Evolutionary conservation across 768 basidiomycete genomes (phyloP).

Genomic region (Suillus decipiens): DNA sequence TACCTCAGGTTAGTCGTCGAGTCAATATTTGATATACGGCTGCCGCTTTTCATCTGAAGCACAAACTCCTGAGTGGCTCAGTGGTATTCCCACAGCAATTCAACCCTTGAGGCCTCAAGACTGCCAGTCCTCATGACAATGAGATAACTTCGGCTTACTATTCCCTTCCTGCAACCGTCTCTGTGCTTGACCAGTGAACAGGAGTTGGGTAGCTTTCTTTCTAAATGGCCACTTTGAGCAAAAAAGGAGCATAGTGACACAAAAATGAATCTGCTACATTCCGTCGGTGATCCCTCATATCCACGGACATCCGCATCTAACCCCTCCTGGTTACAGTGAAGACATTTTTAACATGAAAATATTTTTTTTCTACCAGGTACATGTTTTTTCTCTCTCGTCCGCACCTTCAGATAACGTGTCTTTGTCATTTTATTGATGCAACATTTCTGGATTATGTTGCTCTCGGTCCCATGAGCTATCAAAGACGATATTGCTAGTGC

Average conservation of each 20-base stretch:
- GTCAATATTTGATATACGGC: background rate
- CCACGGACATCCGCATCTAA: background rate
- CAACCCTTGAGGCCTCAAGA: background rate
- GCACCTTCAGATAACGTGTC: background rate
- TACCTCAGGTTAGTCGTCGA: background rate
- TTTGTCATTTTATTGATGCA: background rate
- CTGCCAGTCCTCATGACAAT: background rate
- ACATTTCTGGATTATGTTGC: background rate
- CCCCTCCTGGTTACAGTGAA: background rate
- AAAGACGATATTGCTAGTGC: background rate
- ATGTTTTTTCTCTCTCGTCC: background rate
- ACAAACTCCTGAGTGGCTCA: background rate
- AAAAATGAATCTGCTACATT: background rate
- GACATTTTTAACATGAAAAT: background rate
- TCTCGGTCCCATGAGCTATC: background rate
- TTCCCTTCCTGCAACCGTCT: background rate
- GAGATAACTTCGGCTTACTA: background rate
- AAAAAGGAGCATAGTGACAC: background rate
- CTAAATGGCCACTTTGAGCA: background rate
- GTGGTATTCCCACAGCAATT: background rate
- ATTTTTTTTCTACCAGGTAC: background rate
- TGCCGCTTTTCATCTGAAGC: background rate
- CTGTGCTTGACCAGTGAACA: background rate
- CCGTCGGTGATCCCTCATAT: background rate
- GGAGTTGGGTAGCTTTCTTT: background rate